These are phyloP conservation scores for Boletus huronensis DNA, from an alignment of 768 basidiomycete genomes.

Conservation along the genomic window DNA sequence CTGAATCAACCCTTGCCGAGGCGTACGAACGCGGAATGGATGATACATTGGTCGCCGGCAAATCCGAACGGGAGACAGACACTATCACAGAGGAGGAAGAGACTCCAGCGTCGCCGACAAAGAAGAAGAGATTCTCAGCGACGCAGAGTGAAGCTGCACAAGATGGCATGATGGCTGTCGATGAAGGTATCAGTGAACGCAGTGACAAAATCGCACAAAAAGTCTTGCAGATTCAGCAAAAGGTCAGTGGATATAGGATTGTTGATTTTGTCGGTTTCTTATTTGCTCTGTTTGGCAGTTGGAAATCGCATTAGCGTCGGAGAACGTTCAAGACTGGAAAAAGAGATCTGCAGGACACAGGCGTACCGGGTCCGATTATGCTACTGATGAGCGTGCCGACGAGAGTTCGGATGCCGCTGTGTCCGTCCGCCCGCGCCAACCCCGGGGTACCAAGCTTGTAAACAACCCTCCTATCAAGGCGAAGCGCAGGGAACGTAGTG, in stretches of 20 bases:
- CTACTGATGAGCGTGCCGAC: constrained; percentile 52
- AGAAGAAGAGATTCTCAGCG: constrained; percentile 80
- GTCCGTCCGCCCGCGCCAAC: constrained; percentile 41
- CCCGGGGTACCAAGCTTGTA: constrained; percentile 32
- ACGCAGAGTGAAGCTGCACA: constrained; percentile 59
- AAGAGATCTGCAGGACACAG: constrained; percentile 27
- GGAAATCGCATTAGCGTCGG: constrained; percentile 67
- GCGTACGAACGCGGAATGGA: constrained; percentile 47
- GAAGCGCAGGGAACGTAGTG: constrained; percentile 49
- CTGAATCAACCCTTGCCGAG: constrained; percentile 79
- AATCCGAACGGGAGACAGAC: constrained; percentile 44
- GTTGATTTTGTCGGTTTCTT: background rate
- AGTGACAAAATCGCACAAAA: constrained; percentile 88
- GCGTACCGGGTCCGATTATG: constrained; percentile 24
- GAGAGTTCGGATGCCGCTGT: constrained; percentile 48
- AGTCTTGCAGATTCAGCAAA: constrained; percentile 85
- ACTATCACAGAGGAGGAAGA: constrained; percentile 62
- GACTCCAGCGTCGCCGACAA: constrained; percentile 37
- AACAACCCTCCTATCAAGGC: constrained; percentile 35
- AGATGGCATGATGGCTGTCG: constrained; percentile 83
- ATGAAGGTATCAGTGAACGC: constrained; percentile 78
- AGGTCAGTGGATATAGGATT: constrained; percentile 50
- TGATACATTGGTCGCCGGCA: constrained; percentile 34
- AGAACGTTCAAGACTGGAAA: constrained; percentile 39
- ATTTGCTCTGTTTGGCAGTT: constrained; percentile 44